phyloP scores from a whole-genome alignment of 805 yeast species.

The Saturnispora halmiae region DNA sequence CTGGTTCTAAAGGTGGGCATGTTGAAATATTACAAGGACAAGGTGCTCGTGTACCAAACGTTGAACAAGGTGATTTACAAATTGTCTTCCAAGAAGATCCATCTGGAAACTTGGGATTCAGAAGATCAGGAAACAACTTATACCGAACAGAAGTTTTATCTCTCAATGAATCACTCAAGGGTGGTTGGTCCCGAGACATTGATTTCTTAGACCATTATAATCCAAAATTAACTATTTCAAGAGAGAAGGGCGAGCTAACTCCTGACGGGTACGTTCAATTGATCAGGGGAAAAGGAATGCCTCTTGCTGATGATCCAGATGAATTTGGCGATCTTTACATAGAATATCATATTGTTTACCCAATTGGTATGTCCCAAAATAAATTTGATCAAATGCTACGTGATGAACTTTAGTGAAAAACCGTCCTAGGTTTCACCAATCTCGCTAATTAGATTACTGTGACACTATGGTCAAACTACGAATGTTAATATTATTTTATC shows the following conservation, averaged over 20 bases:
- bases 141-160: slow-evolving; percentile 76
- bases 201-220: slow-evolving; percentile 57
- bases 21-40: slow-evolving; percentile 58
- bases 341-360: slow-evolving; percentile 40
- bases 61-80: slow-evolving; percentile 70
- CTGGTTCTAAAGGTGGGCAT: slow-evolving; percentile 61
- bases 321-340: slow-evolving; percentile 47
- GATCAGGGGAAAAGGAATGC: slow-evolving; percentile 80
- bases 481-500: too few relatives aligned
- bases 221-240: slow-evolving; percentile 34
- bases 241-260: slow-evolving; percentile 46
- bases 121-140: slow-evolving; percentile 65
- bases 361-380: slow-evolving; percentile 25
- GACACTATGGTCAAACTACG: too few relatives aligned
- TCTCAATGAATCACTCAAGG: slow-evolving; percentile 60
- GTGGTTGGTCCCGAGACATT: slow-evolving; percentile 72
- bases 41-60: slow-evolving; percentile 78
- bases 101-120: slow-evolving; percentile 64
- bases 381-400: slow-evolving; percentile 14
- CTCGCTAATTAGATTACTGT: too few relatives aligned
- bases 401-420: slow-evolving; percentile 29
- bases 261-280: slow-evolving; percentile 64
- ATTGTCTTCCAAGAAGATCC: slow-evolving; percentile 51
- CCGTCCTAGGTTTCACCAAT: too few relatives aligned
- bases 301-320: slow-evolving; percentile 41